Conservation (phyloP, 257 asterid genomes). For the Osmanthus fragrans region DNA sequence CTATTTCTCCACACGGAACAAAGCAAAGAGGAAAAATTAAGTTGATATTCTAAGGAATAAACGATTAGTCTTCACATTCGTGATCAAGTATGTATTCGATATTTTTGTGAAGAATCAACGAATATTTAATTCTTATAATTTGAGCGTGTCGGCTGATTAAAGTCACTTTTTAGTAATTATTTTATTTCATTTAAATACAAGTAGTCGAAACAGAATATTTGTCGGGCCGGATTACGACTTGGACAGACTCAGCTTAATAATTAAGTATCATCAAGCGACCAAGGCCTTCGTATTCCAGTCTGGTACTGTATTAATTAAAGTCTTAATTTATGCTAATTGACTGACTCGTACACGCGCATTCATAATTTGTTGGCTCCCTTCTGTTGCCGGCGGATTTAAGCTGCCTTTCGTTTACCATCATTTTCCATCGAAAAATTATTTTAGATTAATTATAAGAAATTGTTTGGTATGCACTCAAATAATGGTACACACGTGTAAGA, state of each 20-base stretch:
- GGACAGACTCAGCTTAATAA: neutral
- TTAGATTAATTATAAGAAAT: neutral
- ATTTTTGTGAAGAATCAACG: too few relatives aligned
- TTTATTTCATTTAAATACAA: constrained; percentile 3
- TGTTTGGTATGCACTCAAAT: neutral
- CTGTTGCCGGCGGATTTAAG: neutral
- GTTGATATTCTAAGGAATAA: neutral
- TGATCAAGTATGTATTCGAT: too few relatives aligned
- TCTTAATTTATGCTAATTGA: neutral
- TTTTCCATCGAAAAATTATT: neutral
- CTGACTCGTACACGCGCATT: neutral
- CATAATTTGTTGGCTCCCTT: neutral
- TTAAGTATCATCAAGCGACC: neutral
- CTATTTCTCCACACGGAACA: neutral
- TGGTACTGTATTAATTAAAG: neutral
- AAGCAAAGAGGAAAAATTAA: neutral
- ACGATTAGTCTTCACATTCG: too few relatives aligned
- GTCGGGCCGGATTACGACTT: constrained; percentile 30
- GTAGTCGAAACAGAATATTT: constrained; percentile 47
- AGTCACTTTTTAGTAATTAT: constrained; percentile 28
- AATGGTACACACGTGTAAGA: neutral
- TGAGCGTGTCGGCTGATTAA: constrained; percentile 33
- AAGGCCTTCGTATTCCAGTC: neutral
- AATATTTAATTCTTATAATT: too few relatives aligned
- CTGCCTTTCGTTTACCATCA: neutral